A percentile compares a stretch with the other conserved stretches of the same genome.
Conservation (phyloP, 306 rosid genomes). For the Cajanus cajan region DNA sequence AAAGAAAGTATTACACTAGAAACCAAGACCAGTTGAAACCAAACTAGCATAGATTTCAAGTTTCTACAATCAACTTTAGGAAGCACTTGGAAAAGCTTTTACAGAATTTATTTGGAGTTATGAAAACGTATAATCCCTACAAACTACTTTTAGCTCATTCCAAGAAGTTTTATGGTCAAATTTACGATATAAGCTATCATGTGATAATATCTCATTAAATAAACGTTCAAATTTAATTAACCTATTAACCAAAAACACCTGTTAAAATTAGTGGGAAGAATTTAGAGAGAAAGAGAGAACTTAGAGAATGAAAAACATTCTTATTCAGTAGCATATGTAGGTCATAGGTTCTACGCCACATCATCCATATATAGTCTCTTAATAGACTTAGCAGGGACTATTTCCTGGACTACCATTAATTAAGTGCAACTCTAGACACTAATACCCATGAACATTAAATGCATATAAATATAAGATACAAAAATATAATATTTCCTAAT, state of each 20-base stretch:
- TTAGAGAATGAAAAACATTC: neutral
- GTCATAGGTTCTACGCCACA: neutral
- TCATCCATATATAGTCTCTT: neutral
- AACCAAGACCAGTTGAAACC: neutral
- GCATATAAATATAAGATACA: neutral
- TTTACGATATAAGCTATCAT: neutral
- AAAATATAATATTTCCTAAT: neutral
- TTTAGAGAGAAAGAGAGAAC: neutral
- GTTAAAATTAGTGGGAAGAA: neutral
- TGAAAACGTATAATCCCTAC: neutral
- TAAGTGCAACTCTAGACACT: neutral
- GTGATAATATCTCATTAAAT: neutral
- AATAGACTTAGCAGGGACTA: neutral
- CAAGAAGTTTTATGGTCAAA: neutral
- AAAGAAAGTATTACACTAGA: conserved; percentile 12
- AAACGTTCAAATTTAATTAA: neutral
- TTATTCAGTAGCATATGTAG: neutral
- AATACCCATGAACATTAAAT: neutral
- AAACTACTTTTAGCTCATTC: neutral
- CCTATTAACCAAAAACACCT: neutral
- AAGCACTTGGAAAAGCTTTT: neutral
- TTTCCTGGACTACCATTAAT: neutral
- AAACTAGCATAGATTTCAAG: conserved; percentile 24
- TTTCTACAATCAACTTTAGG: conserved; percentile 1
- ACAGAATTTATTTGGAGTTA: neutral